phyloP scores from a whole-genome alignment of 2,329 filamentous ascomycete genomes.

The Trichothecium roseum region DNA sequence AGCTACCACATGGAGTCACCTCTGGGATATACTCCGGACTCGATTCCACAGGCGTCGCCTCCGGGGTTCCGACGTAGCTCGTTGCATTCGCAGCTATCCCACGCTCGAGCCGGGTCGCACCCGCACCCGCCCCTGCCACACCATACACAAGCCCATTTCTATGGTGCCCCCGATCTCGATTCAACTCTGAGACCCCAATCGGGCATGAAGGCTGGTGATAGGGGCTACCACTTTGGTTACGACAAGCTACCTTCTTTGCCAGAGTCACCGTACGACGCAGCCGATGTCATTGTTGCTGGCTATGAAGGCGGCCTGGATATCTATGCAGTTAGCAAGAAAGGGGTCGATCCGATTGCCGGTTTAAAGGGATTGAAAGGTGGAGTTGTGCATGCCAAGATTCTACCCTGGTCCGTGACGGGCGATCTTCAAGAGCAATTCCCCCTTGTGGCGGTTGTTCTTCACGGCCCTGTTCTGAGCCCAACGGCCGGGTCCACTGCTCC shows the following conservation, averaged over 20 bases:
- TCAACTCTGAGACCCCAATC: slow-evolving; percentile 49
- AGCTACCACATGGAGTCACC: slow-evolving; percentile 43
- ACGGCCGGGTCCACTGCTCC: slow-evolving; percentile 24
- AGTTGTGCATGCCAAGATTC: slow-evolving; percentile 71
- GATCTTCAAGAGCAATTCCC: slow-evolving; percentile 52
- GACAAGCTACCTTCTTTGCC: slow-evolving; percentile 52
- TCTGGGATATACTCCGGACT: slow-evolving; percentile 28
- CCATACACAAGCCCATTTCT: slow-evolving; percentile 68
- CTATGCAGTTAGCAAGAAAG: slow-evolving; percentile 61
- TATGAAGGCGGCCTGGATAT: slow-evolving; percentile 74
- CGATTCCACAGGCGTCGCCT: slow-evolving; percentile 23
- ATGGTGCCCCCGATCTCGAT: slow-evolving; percentile 64
- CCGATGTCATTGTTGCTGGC: slow-evolving; percentile 65
- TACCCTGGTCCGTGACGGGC: slow-evolving; percentile 54
- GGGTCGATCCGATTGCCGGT: slow-evolving; percentile 57
- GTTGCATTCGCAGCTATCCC: slow-evolving; percentile 38
- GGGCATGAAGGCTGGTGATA: slow-evolving; percentile 52
- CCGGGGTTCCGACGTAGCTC: slow-evolving; percentile 33
- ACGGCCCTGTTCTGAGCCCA: slow-evolving; percentile 57
- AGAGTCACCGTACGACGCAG: slow-evolving; percentile 25
- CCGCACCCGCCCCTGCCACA: slow-evolving; percentile 60
- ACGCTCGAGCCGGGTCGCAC: slow-evolving; percentile 34
- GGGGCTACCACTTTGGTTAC: slow-evolving; percentile 72
- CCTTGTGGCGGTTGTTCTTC: slow-evolving; percentile 68
- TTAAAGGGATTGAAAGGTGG: slow-evolving; percentile 70